Evolutionary conservation across 805 yeast genomes (phyloP).

Genomic region (Nakazawaea wyomingensis): DNA sequence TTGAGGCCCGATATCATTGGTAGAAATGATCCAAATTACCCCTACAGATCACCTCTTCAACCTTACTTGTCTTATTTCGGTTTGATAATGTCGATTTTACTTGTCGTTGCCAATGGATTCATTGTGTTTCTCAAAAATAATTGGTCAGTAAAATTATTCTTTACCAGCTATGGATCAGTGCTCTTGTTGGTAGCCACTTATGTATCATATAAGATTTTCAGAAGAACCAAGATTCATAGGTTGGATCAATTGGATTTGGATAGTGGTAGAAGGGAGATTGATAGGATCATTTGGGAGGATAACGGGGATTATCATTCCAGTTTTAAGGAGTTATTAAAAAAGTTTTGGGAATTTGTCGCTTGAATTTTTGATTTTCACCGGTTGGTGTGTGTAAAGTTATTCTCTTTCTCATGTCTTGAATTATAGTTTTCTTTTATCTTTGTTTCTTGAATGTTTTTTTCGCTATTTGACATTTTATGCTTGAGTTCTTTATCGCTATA

Average conservation of each 20-base stretch:
- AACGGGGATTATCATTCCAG: constrained; percentile 36
- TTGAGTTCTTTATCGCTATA: too few relatives aligned
- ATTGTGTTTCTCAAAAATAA: constrained; percentile 42
- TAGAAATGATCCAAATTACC: constrained; percentile 51
- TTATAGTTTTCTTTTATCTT: background rate
- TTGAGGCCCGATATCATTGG: constrained; percentile 51
- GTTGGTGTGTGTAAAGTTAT: background rate
- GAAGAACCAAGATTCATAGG: constrained; percentile 62
- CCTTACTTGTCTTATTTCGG: constrained; percentile 51
- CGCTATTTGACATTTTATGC: too few relatives aligned
- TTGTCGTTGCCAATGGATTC: constrained; percentile 45
- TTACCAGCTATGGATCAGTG: constrained; percentile 50
- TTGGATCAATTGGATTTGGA: constrained; percentile 77
- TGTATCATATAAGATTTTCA: constrained; percentile 45
- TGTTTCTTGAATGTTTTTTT: too few relatives aligned
- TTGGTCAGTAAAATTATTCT: constrained; percentile 46
- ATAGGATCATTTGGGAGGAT: constrained; percentile 77
- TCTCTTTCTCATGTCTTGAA: constrained; percentile 10
- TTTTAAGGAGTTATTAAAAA: constrained; percentile 25
- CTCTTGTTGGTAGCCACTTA: constrained; percentile 41
- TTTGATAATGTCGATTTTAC: constrained; percentile 33
- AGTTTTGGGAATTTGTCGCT: constrained; percentile 7
- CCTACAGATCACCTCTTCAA: constrained; percentile 51
- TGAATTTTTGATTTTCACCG: constrained; percentile 1
- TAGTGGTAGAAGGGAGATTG: constrained; percentile 80